Evolutionary conservation across 352 stramenopile genomes (phyloP).

Genomic region (Phytopythium delawarense): DNA sequence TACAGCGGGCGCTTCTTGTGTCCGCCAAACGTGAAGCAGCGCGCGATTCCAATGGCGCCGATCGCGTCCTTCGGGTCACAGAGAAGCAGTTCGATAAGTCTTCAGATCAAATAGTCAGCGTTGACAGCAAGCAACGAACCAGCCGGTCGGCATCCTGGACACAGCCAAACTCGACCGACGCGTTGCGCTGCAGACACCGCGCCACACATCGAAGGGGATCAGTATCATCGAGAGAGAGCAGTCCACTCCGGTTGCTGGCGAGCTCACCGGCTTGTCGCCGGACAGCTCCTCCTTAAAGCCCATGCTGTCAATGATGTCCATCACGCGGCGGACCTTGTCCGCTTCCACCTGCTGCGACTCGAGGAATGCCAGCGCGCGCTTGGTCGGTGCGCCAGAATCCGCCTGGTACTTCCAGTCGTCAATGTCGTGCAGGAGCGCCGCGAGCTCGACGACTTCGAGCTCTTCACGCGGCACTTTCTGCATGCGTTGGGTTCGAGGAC

Average conservation of each 20-base stretch:
- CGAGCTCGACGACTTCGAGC: conserved; percentile 79
- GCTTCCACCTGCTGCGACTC: conserved; percentile 38
- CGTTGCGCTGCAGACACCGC: conserved; percentile 13
- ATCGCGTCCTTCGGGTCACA: conserved; percentile 67
- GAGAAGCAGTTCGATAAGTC: neutral
- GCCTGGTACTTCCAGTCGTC: conserved; percentile 89
- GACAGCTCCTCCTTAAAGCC: conserved; percentile 84
- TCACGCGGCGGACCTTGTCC: conserved; percentile 60
- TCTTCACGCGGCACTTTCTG: conserved; percentile 51
- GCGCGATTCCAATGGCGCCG: conserved; percentile 87
- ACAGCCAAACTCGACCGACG: conserved; percentile 75
- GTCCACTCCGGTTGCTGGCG: neutral
- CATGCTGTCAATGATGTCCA: conserved; percentile 81
- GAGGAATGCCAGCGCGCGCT: conserved; percentile 58
- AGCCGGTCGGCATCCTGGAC: conserved; percentile 89
- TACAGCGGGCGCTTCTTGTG: conserved; percentile 83
- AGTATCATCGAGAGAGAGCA: neutral
- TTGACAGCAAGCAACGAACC: conserved; percentile 18
- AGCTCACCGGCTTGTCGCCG: conserved; percentile 15
- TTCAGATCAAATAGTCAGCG: neutral
- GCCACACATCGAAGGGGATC: neutral
- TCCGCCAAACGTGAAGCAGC: conserved; percentile 89
- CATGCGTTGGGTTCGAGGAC: neutral
- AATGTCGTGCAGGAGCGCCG: conserved; percentile 86
- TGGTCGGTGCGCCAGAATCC: conserved; percentile 37